A percentile compares a stretch with the other conserved stretches of the same genome.
These are phyloP conservation scores for Globisporangium sylvaticum DNA, from an alignment of 352 stramenopile species.

Conservation along the genomic window DNA sequence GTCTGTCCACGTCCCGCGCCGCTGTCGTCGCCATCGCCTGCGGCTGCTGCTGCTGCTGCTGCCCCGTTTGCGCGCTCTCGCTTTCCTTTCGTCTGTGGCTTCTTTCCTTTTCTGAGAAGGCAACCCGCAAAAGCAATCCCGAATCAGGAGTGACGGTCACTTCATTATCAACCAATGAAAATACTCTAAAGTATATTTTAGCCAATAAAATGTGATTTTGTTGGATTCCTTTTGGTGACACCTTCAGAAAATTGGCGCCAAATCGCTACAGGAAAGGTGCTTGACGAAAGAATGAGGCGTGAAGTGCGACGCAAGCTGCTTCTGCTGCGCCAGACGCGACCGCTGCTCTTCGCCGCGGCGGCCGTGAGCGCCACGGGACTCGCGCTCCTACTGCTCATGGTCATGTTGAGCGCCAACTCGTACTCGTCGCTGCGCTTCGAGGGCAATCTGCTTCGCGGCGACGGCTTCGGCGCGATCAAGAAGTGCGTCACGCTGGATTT, in stretches of 20 bases:
- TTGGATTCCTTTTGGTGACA: background rate
- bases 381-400: background rate
- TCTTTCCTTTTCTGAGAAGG: background rate
- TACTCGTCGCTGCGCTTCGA: constrained; percentile 3
- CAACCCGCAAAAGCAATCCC: background rate
- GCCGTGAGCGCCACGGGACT: background rate
- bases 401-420: background rate
- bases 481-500: constrained; percentile 28
- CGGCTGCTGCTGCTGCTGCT: background rate
- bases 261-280: background rate
- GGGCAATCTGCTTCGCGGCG: background rate
- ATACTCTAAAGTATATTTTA: background rate
- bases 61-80: background rate
- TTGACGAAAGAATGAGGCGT: background rate
- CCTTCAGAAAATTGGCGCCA: background rate
- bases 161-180: background rate
- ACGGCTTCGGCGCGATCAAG: constrained; percentile 1
- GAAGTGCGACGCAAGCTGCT: background rate
- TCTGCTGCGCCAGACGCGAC: background rate
- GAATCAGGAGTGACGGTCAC: background rate
- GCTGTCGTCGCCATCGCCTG: background rate
- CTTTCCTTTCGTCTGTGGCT: background rate
- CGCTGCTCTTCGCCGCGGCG: background rate
- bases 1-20: background rate
- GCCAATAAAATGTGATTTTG: background rate